Evolutionary conservation across 1,139 yeast species (phyloP).

Genomic region (Spencermartinsiella ligniputridi): DNA sequence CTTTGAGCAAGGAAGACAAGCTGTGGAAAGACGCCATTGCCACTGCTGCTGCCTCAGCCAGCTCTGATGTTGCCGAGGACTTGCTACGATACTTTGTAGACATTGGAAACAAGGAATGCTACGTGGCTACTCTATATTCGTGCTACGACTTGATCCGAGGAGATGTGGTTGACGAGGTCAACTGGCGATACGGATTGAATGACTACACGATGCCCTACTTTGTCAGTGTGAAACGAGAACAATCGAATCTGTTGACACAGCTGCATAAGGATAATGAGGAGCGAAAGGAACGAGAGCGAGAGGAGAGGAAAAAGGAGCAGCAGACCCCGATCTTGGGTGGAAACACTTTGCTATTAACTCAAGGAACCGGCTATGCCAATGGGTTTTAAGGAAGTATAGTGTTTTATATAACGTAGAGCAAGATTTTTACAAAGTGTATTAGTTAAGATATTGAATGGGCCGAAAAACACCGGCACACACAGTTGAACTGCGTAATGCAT

Average conservation of each 20-base stretch:
- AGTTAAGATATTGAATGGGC: no score
- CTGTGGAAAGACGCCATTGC: slow-evolving; percentile 92
- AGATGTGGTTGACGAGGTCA: slow-evolving; percentile 81
- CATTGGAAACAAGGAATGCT: slow-evolving; percentile 94
- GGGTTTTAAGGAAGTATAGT: slow-evolving; percentile 10
- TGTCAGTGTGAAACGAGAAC: slow-evolving; percentile 75
- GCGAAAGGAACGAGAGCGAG: slow-evolving; percentile 58
- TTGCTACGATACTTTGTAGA: slow-evolving; percentile 89
- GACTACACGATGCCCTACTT: slow-evolving; percentile 86
- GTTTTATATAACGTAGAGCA: neutral
- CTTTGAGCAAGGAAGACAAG: slow-evolving; percentile 85
- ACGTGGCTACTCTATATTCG: slow-evolving; percentile 82
- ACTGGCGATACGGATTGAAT: slow-evolving; percentile 85
- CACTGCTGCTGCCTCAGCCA: slow-evolving; percentile 82
- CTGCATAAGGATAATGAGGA: slow-evolving; percentile 66
- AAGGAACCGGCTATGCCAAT: slow-evolving; percentile 26
- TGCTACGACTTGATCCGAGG: slow-evolving; percentile 76
- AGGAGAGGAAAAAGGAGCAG: slow-evolving; percentile 46
- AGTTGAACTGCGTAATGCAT: no score
- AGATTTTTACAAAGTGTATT: no score
- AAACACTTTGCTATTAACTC: slow-evolving; percentile 31
- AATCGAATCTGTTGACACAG: slow-evolving; percentile 60
- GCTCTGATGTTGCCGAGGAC: slow-evolving; percentile 81
- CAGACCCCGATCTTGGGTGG: slow-evolving; percentile 37
- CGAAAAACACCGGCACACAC: no score